Evolutionary conservation across 1,284 basidiomycete species (phyloP).

Genomic region (Crucibulum parvulum): DNA sequence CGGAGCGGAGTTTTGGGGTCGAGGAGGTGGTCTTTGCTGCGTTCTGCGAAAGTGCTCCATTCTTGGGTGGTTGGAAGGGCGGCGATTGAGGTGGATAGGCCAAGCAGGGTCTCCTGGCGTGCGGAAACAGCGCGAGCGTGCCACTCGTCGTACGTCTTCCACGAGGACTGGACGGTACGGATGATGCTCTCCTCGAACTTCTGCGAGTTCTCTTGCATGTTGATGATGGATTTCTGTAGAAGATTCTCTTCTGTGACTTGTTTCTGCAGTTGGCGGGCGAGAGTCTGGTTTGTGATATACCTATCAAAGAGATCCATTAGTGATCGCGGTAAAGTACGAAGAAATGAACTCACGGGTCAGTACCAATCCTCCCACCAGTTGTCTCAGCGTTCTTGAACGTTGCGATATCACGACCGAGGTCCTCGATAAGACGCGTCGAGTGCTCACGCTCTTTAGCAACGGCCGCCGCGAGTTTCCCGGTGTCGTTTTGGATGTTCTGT

Average conservation of each 20-base stretch:
- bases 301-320: slow-evolving; percentile 30
- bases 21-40: slow-evolving; percentile 89
- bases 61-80: slow-evolving; percentile 91
- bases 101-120: slow-evolving; percentile 84
- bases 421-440: slow-evolving; percentile 88
- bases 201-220: slow-evolving; percentile 98
- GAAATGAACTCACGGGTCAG: slow-evolving; percentile 78
- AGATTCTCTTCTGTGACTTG: slow-evolving; percentile 98
- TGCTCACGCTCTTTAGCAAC: slow-evolving; percentile 94
- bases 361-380: slow-evolving; percentile 75
- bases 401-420: slow-evolving; percentile 88
- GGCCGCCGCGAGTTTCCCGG: slow-evolving; percentile 91
- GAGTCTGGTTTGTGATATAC: slow-evolving; percentile 80
- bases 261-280: slow-evolving; percentile 88
- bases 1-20: slow-evolving; percentile 96
- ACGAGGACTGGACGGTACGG: slow-evolving; percentile 93
- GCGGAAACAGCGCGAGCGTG: slow-evolving; percentile 84
- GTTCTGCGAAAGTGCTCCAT: slow-evolving; percentile 96
- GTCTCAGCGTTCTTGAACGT: slow-evolving; percentile 97
- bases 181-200: slow-evolving; percentile 99
- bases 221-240: slow-evolving; percentile 98
- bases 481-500: slow-evolving; percentile 97
- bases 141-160: slow-evolving; percentile 99
- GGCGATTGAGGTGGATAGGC: slow-evolving; percentile 82
- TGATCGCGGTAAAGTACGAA: slow-evolving; percentile 2